phyloP scores from a whole-genome alignment of 108 stramenopile species.

The Hondaea fermentalgiana region DNA sequence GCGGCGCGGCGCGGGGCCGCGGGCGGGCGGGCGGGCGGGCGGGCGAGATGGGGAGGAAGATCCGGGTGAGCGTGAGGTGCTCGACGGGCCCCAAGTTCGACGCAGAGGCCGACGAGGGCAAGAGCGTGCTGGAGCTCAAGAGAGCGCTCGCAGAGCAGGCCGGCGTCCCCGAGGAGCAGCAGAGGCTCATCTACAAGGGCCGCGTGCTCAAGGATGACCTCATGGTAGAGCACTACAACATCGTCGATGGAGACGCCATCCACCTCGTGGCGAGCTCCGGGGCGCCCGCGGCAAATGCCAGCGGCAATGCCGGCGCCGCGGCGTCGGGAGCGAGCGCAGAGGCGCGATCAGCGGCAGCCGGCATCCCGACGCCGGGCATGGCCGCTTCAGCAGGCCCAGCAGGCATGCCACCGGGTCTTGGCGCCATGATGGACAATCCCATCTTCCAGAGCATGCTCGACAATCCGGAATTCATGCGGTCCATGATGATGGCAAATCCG shows the following conservation, averaged over 20 bases:
- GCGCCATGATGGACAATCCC: constrained; percentile 66
- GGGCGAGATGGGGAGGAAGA: neutral
- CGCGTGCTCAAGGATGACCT: constrained; percentile 74
- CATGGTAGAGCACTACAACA: constrained; percentile 52
- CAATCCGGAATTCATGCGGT: constrained; percentile 76
- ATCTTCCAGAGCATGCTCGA: constrained; percentile 70
- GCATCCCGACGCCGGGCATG: constrained; percentile 52
- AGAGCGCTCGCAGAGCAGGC: constrained; percentile 12
- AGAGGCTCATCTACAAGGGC: constrained; percentile 85
- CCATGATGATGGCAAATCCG: constrained; percentile 78
- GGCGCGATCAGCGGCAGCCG: constrained; percentile 32
- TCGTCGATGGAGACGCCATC: neutral
- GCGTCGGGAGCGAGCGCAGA: neutral
- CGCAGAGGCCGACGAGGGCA: neutral
- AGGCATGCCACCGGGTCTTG: neutral
- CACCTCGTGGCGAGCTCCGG: neutral
- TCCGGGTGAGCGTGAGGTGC: constrained; percentile 24
- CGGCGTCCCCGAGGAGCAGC: constrained; percentile 48
- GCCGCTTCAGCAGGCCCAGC: constrained; percentile 30
- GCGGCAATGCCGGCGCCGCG: neutral
- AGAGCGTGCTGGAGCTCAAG: constrained; percentile 40
- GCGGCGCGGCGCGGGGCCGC: too few species aligned
- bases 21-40: too few species aligned
- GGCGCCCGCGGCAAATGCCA: neutral
- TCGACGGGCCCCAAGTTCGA: constrained; percentile 33